Base-by-base conservation (phyloP, 768 basidiomycete species). In the Lactarius quietus region DNA sequence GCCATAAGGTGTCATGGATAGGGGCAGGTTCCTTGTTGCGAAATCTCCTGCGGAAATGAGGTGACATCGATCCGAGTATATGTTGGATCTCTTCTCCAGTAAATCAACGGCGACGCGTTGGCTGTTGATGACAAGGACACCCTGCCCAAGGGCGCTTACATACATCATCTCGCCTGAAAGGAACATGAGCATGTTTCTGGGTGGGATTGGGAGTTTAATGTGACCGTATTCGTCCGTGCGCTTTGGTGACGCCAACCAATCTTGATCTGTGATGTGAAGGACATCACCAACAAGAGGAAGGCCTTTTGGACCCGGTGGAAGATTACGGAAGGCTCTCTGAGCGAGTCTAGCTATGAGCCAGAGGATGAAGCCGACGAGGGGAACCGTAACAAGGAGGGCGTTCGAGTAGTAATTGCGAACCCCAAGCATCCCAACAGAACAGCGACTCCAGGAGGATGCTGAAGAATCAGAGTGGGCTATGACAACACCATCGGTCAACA, bases 81-180 rank as follows among this genome's bases (percentile, higher is more conserved):
- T 51, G 14, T 51, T 15, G 2, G 48, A 26, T 26, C 48, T 23
- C 14, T 51, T 73, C 57, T 76, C 74, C 20, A 77, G 70, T 15
- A 48, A 48, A 48, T 48, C 75, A 20, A 68, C 41, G 4, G 75
- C 75, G 26, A 68, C 67, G 52, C 68, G 55, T 3, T 68, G 35
- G 6, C 72, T 72, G 68, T 75, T 75, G 18, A 77, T 68, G 56
- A 75, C 69, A 55, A 76, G 62, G 53, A 73, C 72, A 20, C 68
- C 68, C 53, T 75, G 73, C 3, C 73, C 71, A 39, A 76, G 67
- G 26, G 74, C 58, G n/a, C 66, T 69, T 9, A 76, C 60, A 39
- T 71, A 74, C 4, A 73, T 59, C 26, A 77, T 72, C 33, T 73
- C 72, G 14, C 76, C 75, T 77, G 15, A 15, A 38, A 28, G 56